Percentiles rank a stretch among this genome's conserved stretches.
phyloP scores from a whole-genome alignment of 805 yeast genomes.

The Wickerhamiella cacticola region DNA sequence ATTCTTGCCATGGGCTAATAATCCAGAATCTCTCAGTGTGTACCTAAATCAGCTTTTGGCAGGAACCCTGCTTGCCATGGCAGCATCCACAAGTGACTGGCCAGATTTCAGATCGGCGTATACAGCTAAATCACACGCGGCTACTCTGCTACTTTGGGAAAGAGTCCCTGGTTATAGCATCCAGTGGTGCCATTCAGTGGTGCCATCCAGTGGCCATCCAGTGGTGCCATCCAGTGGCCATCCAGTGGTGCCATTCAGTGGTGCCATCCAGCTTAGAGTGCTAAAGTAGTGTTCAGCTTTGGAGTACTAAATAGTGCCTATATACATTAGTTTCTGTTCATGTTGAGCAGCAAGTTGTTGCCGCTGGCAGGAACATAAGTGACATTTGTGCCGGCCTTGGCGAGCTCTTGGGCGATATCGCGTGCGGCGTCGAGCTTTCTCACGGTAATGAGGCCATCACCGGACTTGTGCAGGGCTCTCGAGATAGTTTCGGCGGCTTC shows the following conservation, averaged over 20 bases:
- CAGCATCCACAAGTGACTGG: no score
- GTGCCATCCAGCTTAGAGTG: no score
- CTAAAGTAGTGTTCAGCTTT: neutral
- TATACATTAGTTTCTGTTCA: conserved; percentile 9
- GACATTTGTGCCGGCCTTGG: conserved; percentile 61
- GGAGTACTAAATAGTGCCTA: neutral
- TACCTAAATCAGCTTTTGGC: no score
- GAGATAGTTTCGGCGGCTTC: conserved; percentile 95
- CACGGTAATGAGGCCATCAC: conserved; percentile 87
- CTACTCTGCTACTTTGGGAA: neutral
- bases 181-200: neutral
- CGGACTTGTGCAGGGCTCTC: conserved; percentile 82
- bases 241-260: neutral
- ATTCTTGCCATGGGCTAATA: no score
- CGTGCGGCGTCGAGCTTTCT: conserved; percentile 94
- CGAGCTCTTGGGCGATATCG: conserved; percentile 84
- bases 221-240: neutral
- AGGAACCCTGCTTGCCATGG: no score
- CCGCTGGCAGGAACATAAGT: conserved; percentile 66
- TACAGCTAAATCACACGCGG: no score
- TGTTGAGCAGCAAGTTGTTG: conserved; percentile 3
- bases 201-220: neutral
- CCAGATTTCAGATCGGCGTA: no score
- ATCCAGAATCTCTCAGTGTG: no score
- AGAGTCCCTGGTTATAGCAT: neutral